phyloP scores from a whole-genome alignment of 129 eudicot genomes.

The Artemisia annua region DNA sequence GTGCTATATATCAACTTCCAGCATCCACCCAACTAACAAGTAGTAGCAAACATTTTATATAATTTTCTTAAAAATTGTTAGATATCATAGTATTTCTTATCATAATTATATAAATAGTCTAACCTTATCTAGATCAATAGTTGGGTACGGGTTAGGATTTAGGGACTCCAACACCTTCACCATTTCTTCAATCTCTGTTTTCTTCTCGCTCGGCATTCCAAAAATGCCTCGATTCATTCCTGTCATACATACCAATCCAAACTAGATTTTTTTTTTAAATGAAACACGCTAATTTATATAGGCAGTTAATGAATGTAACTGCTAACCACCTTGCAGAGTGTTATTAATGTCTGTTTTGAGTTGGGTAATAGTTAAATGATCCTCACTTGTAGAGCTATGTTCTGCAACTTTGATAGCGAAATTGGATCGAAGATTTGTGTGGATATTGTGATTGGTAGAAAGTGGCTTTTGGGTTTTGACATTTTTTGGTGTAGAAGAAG shows the following conservation, averaged over 20 bases:
- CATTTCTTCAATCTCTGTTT: slow-evolving; percentile 61
- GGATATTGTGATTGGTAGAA: too few relatives aligned
- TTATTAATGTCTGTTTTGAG: slow-evolving; percentile 54
- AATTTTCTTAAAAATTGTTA: too few relatives aligned
- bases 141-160: slow-evolving; percentile 80
- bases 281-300: not conserved
- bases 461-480: too few relatives aligned
- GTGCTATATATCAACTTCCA: slow-evolving; percentile 94
- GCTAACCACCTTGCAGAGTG: slow-evolving; percentile 54
- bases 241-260: slow-evolving; percentile 15
- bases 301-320: not conserved
- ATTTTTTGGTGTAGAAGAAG: too few relatives aligned
- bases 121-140: slow-evolving; percentile 71
- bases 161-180: slow-evolving; percentile 68
- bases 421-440: too few relatives aligned
- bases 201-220: slow-evolving; percentile 66
- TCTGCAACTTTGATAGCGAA: too few relatives aligned
- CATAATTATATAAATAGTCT: not conserved
- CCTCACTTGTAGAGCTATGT: not conserved
- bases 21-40: slow-evolving; percentile 66
- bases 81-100: not conserved
- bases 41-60: not conserved
- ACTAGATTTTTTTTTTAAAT: not conserved
- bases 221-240: slow-evolving; percentile 89
- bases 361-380: slow-evolving; percentile 31